Percentiles rank a stretch among this genome's conserved stretches.
These are phyloP conservation scores for Trichoderma pleuroti DNA, from an alignment of 2,329 filamentous ascomycete genomes.

Conservation along the genomic window DNA sequence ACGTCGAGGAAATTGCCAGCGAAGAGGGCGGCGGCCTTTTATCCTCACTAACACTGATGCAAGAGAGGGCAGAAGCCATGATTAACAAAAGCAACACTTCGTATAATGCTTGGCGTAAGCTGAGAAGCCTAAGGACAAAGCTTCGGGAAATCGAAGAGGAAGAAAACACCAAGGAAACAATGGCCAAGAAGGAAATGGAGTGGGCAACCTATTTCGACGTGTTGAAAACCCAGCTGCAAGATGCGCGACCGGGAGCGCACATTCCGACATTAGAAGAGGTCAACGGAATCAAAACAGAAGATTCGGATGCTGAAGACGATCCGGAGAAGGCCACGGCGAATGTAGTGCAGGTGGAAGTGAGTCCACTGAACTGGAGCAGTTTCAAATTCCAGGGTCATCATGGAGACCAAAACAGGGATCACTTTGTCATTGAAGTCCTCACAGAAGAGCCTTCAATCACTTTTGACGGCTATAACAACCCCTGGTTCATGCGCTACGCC, in stretches of 20 bases:
- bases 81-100: background rate
- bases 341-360: background rate
- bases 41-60: background rate
- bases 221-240: background rate
- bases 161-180: background rate
- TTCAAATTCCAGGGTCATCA: background rate
- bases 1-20: background rate
- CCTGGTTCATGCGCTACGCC: background rate
- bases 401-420: background rate
- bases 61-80: background rate
- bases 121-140: background rate
- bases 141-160: background rate
- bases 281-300: background rate
- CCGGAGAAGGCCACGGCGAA: background rate
- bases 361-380: background rate
- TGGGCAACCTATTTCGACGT: background rate
- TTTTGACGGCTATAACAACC: background rate
- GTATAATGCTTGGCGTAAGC: background rate
- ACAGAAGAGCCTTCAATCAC: slow-evolving; percentile 1
- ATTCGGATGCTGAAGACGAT: background rate
- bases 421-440: background rate
- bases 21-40: background rate
- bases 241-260: background rate
- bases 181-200: background rate
- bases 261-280: slow-evolving; percentile 3